phyloP scores from a whole-genome alignment of 1,139 yeast genomes.

The Yamadazyma sp. region DNA sequence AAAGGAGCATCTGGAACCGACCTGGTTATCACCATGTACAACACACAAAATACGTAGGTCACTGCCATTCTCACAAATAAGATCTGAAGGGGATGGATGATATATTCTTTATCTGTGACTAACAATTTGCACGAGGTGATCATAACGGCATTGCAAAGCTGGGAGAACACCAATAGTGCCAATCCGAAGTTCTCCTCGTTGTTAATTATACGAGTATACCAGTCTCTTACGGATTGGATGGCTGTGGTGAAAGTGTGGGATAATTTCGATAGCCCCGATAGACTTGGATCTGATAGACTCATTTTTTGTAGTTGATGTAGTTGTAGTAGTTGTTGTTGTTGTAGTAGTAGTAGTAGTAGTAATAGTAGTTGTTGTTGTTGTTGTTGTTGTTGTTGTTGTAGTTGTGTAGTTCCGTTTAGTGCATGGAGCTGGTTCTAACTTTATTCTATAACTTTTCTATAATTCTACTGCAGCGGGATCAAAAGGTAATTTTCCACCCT shows the following conservation, averaged over 20 bases:
- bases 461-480: no score
- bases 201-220: not conserved
- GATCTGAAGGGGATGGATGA: slow-evolving; percentile 77
- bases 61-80: slow-evolving; percentile 73
- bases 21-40: slow-evolving; percentile 51
- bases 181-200: slow-evolving; percentile 27
- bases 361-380: no score
- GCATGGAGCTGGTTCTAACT: no score
- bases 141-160: slow-evolving; percentile 76
- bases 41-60: slow-evolving; percentile 59
- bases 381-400: no score
- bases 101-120: slow-evolving; percentile 57
- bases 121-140: slow-evolving; percentile 69
- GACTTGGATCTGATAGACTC: no score
- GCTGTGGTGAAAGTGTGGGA: not conserved
- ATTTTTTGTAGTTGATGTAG: no score
- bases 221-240: not conserved
- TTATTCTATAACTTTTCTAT: no score
- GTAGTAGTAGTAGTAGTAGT: no score
- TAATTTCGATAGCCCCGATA: not conserved
- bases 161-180: slow-evolving; percentile 51
- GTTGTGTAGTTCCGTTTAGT: no score
- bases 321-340: no score
- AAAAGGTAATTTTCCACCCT: no score
- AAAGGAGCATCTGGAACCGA: slow-evolving; percentile 63